These are phyloP conservation scores for Xylariaceae sp. DNA, from an alignment of 2,329 filamentous ascomycete species.

Conservation along the genomic window DNA sequence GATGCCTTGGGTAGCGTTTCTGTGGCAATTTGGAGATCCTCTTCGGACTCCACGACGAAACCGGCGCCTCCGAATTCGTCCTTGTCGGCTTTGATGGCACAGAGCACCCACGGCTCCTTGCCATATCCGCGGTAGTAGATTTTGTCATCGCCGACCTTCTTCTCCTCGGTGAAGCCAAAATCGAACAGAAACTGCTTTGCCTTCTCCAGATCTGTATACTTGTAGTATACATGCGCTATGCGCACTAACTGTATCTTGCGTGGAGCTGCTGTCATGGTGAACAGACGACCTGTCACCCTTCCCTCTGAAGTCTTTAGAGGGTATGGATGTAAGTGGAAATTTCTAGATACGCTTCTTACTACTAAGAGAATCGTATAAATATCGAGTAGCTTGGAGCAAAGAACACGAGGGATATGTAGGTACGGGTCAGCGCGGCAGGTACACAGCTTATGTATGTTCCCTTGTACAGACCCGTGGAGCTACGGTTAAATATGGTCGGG, in stretches of 20 bases:
- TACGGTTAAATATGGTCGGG: constrained; percentile 29
- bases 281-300: constrained; percentile 3
- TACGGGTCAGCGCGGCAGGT: not conserved
- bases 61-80: constrained; percentile 62
- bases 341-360: too few relatives aligned
- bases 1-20: constrained; percentile 54
- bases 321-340: too few relatives aligned
- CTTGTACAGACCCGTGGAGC: constrained; percentile 16
- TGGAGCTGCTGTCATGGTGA: constrained; percentile 32
- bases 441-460: constrained; percentile 15
- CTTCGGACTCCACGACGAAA: constrained; percentile 62
- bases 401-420: not conserved
- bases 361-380: not conserved
- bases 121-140: constrained; percentile 69
- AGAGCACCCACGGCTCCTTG: constrained; percentile 63
- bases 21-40: constrained; percentile 59
- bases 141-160: constrained; percentile 45
- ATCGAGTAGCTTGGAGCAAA: not conserved
- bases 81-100: constrained; percentile 53
- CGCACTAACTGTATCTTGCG: constrained; percentile 41
- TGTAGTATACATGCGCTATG: constrained; percentile 55
- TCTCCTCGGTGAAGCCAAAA: constrained; percentile 53
- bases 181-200: constrained; percentile 52
- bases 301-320: too few relatives aligned
- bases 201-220: constrained; percentile 50